Percentiles rank a stretch among this genome's conserved stretches.
Conservation (phyloP, 2,329 filamentous ascomycete genomes). For the Penicillium sp. region DNA sequence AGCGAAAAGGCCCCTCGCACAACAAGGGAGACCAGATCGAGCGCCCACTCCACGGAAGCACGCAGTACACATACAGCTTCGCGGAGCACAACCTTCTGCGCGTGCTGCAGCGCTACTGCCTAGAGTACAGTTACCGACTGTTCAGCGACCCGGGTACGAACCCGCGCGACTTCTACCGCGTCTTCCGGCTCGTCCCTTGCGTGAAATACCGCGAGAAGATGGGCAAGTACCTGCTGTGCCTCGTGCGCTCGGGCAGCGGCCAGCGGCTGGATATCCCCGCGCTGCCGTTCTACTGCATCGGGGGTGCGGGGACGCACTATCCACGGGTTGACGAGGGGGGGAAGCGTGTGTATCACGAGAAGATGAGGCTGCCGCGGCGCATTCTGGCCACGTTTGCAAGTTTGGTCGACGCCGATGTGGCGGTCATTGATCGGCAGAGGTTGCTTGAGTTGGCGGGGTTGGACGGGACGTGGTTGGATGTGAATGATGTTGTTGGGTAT, state of each 20-base stretch:
- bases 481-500: constrained; percentile 28
- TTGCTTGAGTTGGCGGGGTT: constrained; percentile 23
- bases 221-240: constrained; percentile 40
- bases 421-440: background rate
- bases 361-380: constrained; percentile 29
- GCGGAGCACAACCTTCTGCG: constrained; percentile 72
- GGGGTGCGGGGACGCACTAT: constrained; percentile 72
- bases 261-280: constrained; percentile 64
- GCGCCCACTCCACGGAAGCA: background rate
- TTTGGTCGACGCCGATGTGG: background rate
- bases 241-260: constrained; percentile 44
- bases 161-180: constrained; percentile 55
- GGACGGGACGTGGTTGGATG: constrained; percentile 29
- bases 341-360: constrained; percentile 36
- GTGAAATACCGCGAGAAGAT: constrained; percentile 54
- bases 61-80: constrained; percentile 59
- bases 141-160: constrained; percentile 55
- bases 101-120: constrained; percentile 67
- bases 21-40: background rate
- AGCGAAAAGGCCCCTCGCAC: background rate
- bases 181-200: constrained; percentile 73
- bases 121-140: constrained; percentile 67
- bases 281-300: constrained; percentile 68
- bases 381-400: constrained; percentile 19
- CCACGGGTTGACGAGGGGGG: constrained; percentile 41